Conservation (phyloP, 805 yeast species). For the Starmerella apis region DNA sequence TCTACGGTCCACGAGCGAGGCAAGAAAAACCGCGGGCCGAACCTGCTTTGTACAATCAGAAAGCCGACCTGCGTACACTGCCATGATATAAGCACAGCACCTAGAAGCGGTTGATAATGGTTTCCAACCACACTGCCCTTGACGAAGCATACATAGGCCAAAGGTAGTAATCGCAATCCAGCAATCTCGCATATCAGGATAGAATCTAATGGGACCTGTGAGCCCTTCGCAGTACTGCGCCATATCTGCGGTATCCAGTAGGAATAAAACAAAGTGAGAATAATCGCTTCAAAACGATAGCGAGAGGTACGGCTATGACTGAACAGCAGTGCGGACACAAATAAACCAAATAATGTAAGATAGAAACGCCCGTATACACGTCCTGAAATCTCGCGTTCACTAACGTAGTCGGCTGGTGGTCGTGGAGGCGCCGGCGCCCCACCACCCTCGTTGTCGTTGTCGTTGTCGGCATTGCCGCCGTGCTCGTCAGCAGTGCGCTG, state of each 20-base stretch:
- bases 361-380: conserved; percentile 5
- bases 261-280: background rate
- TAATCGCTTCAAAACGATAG: background rate
- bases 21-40: conserved; percentile 7
- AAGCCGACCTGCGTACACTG: background rate
- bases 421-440: background rate
- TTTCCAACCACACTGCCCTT: background rate
- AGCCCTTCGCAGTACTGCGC: conserved; percentile 1
- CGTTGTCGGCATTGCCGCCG: no score
- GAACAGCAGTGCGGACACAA: background rate
- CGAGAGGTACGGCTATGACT: background rate
- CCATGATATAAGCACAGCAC: background rate
- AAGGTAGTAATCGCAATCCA: background rate
- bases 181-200: background rate
- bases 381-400: conserved; percentile 5
- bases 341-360: background rate
- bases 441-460: no score
- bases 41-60: background rate
- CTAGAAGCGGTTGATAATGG: background rate
- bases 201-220: conserved; percentile 2
- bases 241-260: conserved; percentile 3
- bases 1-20: conserved; percentile 5
- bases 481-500: background rate
- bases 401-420: background rate
- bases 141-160: background rate